Evolutionary conservation across 768 basidiomycete genomes (phyloP).

Genomic region (Vararia minispora): DNA sequence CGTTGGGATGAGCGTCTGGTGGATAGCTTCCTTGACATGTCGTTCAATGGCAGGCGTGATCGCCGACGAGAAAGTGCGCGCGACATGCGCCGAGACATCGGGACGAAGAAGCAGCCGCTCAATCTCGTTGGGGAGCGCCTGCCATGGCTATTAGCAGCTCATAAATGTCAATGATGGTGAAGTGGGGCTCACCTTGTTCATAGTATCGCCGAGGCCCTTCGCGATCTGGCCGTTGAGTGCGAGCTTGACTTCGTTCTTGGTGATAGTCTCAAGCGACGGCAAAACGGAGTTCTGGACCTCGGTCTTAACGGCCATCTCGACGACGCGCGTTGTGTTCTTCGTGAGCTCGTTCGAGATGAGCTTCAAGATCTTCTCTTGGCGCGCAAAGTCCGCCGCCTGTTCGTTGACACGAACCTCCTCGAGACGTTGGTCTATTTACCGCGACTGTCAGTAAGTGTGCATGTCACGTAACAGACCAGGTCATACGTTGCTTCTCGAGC

Average conservation of each 20-base stretch:
- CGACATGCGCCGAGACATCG: slow-evolving; percentile 67
- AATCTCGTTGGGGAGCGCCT: slow-evolving; percentile 72
- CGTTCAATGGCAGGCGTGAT: slow-evolving; percentile 70
- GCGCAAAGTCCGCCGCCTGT: slow-evolving; percentile 68
- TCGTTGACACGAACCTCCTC: slow-evolving; percentile 74
- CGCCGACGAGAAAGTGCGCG: slow-evolving; percentile 59
- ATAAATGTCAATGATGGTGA: background rate
- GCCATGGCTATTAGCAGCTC: slow-evolving; percentile 5
- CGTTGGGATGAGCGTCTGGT: slow-evolving; percentile 63
- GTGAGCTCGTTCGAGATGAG: slow-evolving; percentile 80
- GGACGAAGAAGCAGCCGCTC: slow-evolving; percentile 69
- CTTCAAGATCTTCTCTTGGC: slow-evolving; percentile 85
- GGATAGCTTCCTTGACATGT: slow-evolving; percentile 71
- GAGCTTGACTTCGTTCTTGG: slow-evolving; percentile 67
- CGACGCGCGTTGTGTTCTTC: slow-evolving; percentile 79
- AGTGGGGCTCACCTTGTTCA: slow-evolving; percentile 48
- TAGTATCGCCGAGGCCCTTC: slow-evolving; percentile 56
- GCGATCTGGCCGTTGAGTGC: slow-evolving; percentile 74
- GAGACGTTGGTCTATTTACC: slow-evolving; percentile 61
- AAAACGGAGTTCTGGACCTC: slow-evolving; percentile 80
- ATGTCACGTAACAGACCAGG: slow-evolving; percentile 5
- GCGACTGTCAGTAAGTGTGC: slow-evolving; percentile 4
- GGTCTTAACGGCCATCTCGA: slow-evolving; percentile 79
- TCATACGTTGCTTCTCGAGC: slow-evolving; percentile 83
- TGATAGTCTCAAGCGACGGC: slow-evolving; percentile 74